Base-by-base conservation (phyloP, 2,329 filamentous ascomycete species). In the Pseudogymnoascus sp. region DNA sequence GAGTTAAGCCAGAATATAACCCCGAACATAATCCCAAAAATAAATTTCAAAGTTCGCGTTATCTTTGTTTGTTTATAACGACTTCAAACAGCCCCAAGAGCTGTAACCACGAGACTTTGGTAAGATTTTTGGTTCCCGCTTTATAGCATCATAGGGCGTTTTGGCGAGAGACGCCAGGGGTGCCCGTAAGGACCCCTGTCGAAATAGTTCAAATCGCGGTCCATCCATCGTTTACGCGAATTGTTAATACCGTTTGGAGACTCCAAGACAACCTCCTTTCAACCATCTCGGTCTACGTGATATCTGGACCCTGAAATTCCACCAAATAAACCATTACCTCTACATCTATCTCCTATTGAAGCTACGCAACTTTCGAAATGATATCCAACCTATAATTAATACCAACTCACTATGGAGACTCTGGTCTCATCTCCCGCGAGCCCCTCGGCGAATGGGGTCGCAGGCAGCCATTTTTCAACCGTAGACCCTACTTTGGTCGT, bases 401-500 rank as follows among this genome's bases (percentile, higher is more conserved):
- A 29, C 35, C 21, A 59, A 59, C 13, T 59, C 65, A 71, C 67
- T 64, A 72, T 72, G 70, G 70, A 72, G 66, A 70, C 67, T 65
- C 63, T 69, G 65, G 68, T 71, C 45, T 65, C 67, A 48, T 68
- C 70, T 63, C 66, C 70, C n/a, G 67, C 64, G 29, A 60, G 64
- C 52, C 67, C 69, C 62, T 67, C 69, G 37, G 55, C 64, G 29
- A 72, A 73, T 60, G 70, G 70, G 45, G 62, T 69, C 60, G 48
- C 63, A 61, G 65, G 67, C 52, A 66, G 67, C 63, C 62, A 80
- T 55, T 82, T 85, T 67, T 77, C 78, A 63, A 77, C 79, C 65
- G 77, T 90, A 72, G 88, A 92, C 70, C 84, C 88, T n/a, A 79
- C 77, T 66, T 77, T 83, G 67, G 80, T 92, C 60, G 80, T 92